Evolutionary conservation across 192 early-diverging fungal species (phyloP), one percentile per base, ranked within the genome.

Genomic region (Dissophora globulifera): DNA sequence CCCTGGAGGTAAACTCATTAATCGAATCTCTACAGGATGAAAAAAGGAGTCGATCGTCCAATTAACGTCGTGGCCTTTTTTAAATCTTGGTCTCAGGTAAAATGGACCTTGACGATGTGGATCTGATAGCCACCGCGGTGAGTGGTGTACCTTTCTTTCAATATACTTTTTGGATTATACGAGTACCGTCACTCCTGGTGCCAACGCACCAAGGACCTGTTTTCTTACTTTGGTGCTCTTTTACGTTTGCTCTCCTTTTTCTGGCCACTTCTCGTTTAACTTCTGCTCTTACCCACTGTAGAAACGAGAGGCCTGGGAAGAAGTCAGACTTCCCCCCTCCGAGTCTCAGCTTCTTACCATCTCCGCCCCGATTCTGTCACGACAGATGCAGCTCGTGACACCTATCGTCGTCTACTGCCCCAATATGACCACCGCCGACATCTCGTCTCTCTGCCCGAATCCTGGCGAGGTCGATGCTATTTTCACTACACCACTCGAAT

Each of bases 271-370:
- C n/a, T n/a, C n/a, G n/a, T n/a, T n/a, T n/a, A n/a, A n/a, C n/a
- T n/a, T n/a, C n/a, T n/a, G n/a, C n/a, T n/a, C n/a, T n/a, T n/a
- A n/a, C n/a, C n/a, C n/a, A n/a, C n/a, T n/a, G n/a, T n/a, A 76
- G 72, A 76, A 67, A 67, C 49, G 72, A 23, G 72, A 76, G 20
- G 72, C 72, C 16, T 50, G 66, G 4, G 72, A 76, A 33, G 72
- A 76, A 32, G 40, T 76, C 29, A 20, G 50, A 15, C 33, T 76
- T 9, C 29, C 32, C 0, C 33, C 41, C 2, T 55, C 58, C 0
- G 58, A 23, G 2, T 62, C 62, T 0, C 15, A 56, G 19, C 2
- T 41, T n/a, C 27, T 76, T 4, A 56, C 63, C 6, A n/a, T 54
- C 8, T 43, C 67, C 15, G 12, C 43, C 1, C 63, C 57, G 4